These are phyloP conservation scores for Crepidotus variabilis DNA, from an alignment of 768 basidiomycete species.

Conservation along the genomic window DNA sequence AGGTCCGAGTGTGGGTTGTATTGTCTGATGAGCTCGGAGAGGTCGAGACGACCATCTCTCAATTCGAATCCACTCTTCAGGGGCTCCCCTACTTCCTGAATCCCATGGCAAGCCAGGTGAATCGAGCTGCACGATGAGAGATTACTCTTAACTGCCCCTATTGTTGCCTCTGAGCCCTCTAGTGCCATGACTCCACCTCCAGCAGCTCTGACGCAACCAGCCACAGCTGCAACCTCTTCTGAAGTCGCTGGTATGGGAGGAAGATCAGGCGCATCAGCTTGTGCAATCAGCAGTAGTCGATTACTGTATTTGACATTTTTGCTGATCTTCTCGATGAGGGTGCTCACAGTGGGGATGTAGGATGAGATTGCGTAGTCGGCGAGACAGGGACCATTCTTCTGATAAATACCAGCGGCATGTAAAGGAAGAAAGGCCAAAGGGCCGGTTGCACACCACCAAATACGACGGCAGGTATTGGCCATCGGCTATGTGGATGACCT, in stretches of 20 bases:
- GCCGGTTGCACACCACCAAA: conserved; percentile 17
- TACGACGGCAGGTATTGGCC: neutral
- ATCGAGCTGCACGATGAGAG: conserved; percentile 11
- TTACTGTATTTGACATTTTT: neutral
- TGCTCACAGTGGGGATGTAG: conserved; percentile 17
- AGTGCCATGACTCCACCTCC: conserved; percentile 2
- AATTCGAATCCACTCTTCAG: conserved; percentile 22
- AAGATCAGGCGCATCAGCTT: conserved; percentile 9
- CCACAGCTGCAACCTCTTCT: neutral
- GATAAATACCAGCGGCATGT: conserved; percentile 18
- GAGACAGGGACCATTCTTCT: conserved; percentile 2
- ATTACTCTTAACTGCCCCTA: conserved; percentile 2
- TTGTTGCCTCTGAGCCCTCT: conserved; percentile 7
- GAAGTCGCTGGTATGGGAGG: conserved; percentile 1
- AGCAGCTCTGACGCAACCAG: neutral
- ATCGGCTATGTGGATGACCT: neutral
- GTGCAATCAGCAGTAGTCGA: conserved; percentile 8
- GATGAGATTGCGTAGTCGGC: conserved; percentile 18
- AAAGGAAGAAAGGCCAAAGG: conserved; percentile 19
- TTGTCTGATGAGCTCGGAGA: conserved; percentile 18
- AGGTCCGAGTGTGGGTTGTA: conserved; percentile 21
- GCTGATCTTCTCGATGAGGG: conserved; percentile 6
- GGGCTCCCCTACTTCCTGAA: conserved; percentile 23
- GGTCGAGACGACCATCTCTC: conserved; percentile 16
- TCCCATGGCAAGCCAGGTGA: conserved; percentile 37